Percentiles rank a stretch among this genome's conserved stretches.
Conservation (phyloP, 2,329 filamentous ascomycete species). For the Botrytis paeoniae region DNA sequence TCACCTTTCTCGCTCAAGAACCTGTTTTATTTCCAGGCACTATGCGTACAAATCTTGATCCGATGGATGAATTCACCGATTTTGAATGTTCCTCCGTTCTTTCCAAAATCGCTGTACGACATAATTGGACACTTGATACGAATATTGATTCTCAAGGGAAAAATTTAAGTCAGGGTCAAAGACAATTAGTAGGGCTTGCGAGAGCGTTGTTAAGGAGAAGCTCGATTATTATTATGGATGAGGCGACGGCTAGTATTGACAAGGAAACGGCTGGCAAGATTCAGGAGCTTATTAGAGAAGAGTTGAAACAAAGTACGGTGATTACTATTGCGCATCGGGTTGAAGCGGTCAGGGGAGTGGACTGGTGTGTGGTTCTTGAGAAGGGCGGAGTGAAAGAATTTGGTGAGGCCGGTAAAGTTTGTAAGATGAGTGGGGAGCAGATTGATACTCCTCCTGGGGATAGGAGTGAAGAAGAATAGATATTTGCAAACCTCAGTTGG, state of each 20-base stretch:
- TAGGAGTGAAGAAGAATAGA: background rate
- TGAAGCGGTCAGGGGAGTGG: conserved; percentile 58
- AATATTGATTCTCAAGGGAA: conserved; percentile 58
- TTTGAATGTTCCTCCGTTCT: conserved; percentile 53
- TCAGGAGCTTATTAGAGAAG: conserved; percentile 52
- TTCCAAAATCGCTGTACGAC: conserved; percentile 50
- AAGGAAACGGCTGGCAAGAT: conserved; percentile 56
- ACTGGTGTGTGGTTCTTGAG: conserved; percentile 41
- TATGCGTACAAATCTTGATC: conserved; percentile 61
- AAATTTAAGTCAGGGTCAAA: conserved; percentile 62
- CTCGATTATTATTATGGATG: conserved; percentile 62
- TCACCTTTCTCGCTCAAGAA: conserved; percentile 67
- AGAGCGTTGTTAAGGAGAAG: conserved; percentile 60
- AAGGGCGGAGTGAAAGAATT: conserved; percentile 32
- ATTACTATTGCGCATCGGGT: conserved; percentile 64
- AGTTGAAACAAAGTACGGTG: conserved; percentile 57
- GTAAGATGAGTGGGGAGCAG: background rate
- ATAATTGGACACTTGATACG: conserved; percentile 55
- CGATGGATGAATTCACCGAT: conserved; percentile 55
- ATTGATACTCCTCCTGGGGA: background rate
- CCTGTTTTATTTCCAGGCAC: conserved; percentile 62
- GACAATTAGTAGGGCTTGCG: conserved; percentile 62
- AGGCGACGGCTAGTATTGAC: conserved; percentile 64
- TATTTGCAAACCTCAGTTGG: background rate
- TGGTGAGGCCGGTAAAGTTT: conserved; percentile 24